phyloP scores from a whole-genome alignment of 83 land plant genomes.

The Thuja plicata region DNA sequence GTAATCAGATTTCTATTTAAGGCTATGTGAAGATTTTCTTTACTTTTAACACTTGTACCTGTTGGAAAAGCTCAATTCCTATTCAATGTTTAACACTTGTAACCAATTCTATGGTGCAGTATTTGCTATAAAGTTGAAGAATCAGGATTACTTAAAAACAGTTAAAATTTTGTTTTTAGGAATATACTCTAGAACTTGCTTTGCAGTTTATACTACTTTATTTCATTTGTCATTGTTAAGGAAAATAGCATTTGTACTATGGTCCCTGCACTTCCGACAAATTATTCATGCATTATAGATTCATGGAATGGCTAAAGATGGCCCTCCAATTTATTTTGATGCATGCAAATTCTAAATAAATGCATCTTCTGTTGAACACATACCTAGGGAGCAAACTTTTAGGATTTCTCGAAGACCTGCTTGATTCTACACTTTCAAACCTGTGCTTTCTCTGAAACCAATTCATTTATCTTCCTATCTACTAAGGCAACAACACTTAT shows the following conservation, averaged over 20 bases:
- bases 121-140: no score
- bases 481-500: no score
- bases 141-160: no score
- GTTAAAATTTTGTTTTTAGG: not conserved
- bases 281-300: not conserved
- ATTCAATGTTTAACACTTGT: no score
- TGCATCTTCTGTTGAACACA: no score
- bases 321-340: not conserved
- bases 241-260: not conserved
- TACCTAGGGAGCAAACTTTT: no score
- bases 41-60: not conserved
- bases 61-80: not conserved
- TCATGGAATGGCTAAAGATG: not conserved
- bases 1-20: not conserved
- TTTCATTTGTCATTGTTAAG: not conserved
- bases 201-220: not conserved
- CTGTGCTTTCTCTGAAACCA: no score
- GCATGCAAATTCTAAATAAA: no score
- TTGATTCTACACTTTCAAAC: no score
- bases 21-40: not conserved
- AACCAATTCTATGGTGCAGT: not conserved
- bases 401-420: no score
- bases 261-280: not conserved
- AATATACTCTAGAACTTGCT: not conserved
- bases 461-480: no score